Conservation (phyloP, 352 stramenopile species). For the Phytophthora sp. region DNA sequence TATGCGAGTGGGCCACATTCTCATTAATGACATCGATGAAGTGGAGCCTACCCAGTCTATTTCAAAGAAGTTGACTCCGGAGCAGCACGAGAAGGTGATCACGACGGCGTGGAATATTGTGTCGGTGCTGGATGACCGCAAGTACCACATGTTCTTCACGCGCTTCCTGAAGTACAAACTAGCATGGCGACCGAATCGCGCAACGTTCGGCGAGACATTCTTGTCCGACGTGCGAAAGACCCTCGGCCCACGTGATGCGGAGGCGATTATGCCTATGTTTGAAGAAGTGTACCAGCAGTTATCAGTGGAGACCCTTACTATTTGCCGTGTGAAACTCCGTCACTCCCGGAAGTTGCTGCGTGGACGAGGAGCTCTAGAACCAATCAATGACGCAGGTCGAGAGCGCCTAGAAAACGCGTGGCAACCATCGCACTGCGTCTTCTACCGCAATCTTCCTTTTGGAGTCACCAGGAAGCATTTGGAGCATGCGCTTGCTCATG, state of each 20-base stretch:
- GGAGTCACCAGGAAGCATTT: slow-evolving; percentile 73
- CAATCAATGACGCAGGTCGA: slow-evolving; percentile 48
- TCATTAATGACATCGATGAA: slow-evolving; percentile 85
- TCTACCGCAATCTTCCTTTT: slow-evolving; percentile 81
- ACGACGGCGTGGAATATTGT: slow-evolving; percentile 88
- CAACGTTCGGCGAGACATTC: slow-evolving; percentile 83
- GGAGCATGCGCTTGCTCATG: slow-evolving; percentile 62
- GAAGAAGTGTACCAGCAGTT: slow-evolving; percentile 77
- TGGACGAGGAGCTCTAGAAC: slow-evolving; percentile 49
- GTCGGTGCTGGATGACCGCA: slow-evolving; percentile 79
- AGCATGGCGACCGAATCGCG: slow-evolving; percentile 77
- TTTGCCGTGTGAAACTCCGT: slow-evolving; percentile 81
- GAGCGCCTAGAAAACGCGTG: slow-evolving; percentile 49
- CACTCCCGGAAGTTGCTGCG: slow-evolving; percentile 73
- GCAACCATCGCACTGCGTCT: slow-evolving; percentile 64
- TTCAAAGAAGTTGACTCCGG: slow-evolving; percentile 57
- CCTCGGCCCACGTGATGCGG: slow-evolving; percentile 56
- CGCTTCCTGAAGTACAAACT: slow-evolving; percentile 90
- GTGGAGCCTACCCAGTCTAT: slow-evolving; percentile 68
- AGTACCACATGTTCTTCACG: slow-evolving; percentile 90
- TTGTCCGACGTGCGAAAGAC: slow-evolving; percentile 75
- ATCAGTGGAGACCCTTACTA: slow-evolving; percentile 86
- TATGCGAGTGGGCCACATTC: slow-evolving; percentile 85
- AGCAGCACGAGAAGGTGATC: slow-evolving; percentile 79
- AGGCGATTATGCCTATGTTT: slow-evolving; percentile 82